Percentiles rank a stretch among this genome's conserved stretches.
These are phyloP conservation scores for Xylaria polymorpha DNA, from an alignment of 2,329 filamentous ascomycete genomes.

Conservation along the genomic window DNA sequence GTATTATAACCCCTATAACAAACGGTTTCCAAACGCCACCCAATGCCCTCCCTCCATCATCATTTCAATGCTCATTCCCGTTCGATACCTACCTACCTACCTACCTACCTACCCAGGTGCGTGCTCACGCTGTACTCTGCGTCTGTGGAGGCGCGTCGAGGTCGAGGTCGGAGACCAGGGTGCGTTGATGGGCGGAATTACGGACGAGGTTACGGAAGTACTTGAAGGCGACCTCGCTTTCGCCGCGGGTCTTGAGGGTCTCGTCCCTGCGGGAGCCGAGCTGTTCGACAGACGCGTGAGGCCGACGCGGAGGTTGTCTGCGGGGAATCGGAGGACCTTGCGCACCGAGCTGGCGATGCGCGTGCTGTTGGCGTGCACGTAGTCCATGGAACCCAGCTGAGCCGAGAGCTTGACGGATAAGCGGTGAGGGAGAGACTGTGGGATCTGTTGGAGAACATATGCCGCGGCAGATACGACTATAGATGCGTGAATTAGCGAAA, in stretches of 20 bases:
- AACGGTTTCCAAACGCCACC: slow-evolving; percentile 34
- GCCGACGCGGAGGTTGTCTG: slow-evolving; percentile 84
- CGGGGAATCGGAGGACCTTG: slow-evolving; percentile 87
- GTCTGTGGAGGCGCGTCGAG: slow-evolving; percentile 63
- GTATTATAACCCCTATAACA: slow-evolving; percentile 33
- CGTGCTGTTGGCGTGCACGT: slow-evolving; percentile 87
- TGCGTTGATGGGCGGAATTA: slow-evolving; percentile 66
- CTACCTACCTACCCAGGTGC: neutral
- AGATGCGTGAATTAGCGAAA: slow-evolving; percentile 33
- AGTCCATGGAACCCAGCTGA: slow-evolving; percentile 85
- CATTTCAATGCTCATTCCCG: slow-evolving; percentile 4
- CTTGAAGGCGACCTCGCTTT: slow-evolving; percentile 87
- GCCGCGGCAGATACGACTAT: slow-evolving; percentile 78
- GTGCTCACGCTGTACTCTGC: slow-evolving; percentile 18
- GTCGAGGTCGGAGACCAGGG: slow-evolving; percentile 63
- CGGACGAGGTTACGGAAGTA: slow-evolving; percentile 90
- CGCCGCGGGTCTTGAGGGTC: slow-evolving; percentile 80
- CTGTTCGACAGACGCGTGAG: slow-evolving; percentile 86
- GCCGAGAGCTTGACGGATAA: slow-evolving; percentile 85
- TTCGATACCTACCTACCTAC: neutral
- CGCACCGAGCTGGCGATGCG: slow-evolving; percentile 89
- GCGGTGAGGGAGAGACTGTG: slow-evolving; percentile 86
- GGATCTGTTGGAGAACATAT: slow-evolving; percentile 88
- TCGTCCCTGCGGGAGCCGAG: slow-evolving; percentile 82
- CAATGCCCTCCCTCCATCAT: slow-evolving; percentile 21